A percentile compares a stretch with the other conserved stretches of the same genome.
These are phyloP conservation scores for Aspergillus sp. DNA, from an alignment of 2,329 filamentous ascomycete species.

Conservation along the genomic window DNA sequence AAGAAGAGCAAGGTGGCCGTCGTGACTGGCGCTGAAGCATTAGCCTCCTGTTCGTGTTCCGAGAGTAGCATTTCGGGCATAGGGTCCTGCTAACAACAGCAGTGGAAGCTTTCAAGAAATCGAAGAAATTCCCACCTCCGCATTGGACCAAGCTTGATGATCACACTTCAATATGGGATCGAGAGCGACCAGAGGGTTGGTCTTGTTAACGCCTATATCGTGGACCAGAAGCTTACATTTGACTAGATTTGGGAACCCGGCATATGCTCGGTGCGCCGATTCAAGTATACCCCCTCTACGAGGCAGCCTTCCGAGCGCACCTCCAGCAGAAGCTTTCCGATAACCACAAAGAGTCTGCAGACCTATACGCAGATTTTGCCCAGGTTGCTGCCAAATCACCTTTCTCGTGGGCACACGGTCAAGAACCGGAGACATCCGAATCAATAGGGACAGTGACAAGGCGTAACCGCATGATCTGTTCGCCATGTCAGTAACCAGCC, in stretches of 20 bases:
- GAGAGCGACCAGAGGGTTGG: constrained; percentile 4
- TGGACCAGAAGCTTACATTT: neutral
- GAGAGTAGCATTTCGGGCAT: neutral
- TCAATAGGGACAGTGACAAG: constrained; percentile 55
- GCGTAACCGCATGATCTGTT: constrained; percentile 67
- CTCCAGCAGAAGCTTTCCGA: constrained; percentile 53
- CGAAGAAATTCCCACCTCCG: constrained; percentile 57
- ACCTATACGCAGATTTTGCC: constrained; percentile 62
- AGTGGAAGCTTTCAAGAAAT: constrained; percentile 20
- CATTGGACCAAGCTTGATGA: constrained; percentile 48
- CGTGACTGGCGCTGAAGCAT: constrained; percentile 63
- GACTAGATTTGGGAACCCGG: constrained; percentile 53
- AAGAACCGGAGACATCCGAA: constrained; percentile 45
- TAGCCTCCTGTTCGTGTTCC: constrained; percentile 51
- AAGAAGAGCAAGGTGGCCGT: constrained; percentile 59
- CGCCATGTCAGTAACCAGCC: constrained; percentile 52
- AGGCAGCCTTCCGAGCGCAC: constrained; percentile 62
- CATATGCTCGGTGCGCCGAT: constrained; percentile 64
- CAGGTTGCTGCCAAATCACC: constrained; percentile 54
- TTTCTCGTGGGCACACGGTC: constrained; percentile 59
- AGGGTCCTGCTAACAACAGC: neutral
- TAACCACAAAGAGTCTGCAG: constrained; percentile 60
- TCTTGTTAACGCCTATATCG: too few species aligned
- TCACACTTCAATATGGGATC: constrained; percentile 39
- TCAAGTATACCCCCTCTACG: constrained; percentile 67